Conservation (phyloP, 768 basidiomycete species). For the Panus rudis region DNA sequence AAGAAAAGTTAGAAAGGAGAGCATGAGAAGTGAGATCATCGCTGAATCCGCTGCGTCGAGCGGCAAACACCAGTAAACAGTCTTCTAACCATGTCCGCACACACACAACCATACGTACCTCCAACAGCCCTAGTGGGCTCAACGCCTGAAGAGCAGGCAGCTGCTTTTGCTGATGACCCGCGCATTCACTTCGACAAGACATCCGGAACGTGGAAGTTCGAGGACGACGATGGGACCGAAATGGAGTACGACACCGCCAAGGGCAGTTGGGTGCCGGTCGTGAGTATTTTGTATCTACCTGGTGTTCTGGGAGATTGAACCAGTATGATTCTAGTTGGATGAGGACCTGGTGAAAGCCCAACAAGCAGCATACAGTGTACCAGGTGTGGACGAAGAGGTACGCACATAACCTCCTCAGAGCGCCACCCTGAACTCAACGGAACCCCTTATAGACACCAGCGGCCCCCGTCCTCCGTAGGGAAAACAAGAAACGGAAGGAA, state of each 20-base stretch:
- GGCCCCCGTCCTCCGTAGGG: constrained; percentile 75
- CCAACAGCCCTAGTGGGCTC: constrained; percentile 41
- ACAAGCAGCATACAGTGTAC: constrained; percentile 91
- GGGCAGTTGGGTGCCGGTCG: constrained; percentile 78
- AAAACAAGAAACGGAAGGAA: constrained; percentile 74
- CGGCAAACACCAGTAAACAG: constrained; percentile 1
- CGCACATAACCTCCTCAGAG: constrained; percentile 16
- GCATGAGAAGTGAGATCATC: too few species aligned
- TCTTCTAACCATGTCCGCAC: constrained; percentile 7
- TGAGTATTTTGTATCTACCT: constrained; percentile 31
- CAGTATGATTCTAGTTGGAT: constrained; percentile 53
- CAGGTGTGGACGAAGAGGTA: constrained; percentile 92
- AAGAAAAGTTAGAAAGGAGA: too few species aligned
- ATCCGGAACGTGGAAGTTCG: constrained; percentile 77
- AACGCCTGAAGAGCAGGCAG: constrained; percentile 48
- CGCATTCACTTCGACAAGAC: constrained; percentile 75
- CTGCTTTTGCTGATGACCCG: constrained; percentile 74
- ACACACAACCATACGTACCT: constrained; percentile 1
- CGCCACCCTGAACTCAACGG: not conserved
- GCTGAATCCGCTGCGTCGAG: too few species aligned
- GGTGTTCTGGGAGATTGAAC: not conserved
- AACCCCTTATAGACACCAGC: constrained; percentile 62
- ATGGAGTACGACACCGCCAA: constrained; percentile 80
- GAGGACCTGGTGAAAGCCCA: constrained; percentile 83
- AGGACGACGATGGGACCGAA: constrained; percentile 86